Base-by-base conservation (phyloP, 495 filamentous ascomycete species). In the Sphaerosporella brunnea region DNA sequence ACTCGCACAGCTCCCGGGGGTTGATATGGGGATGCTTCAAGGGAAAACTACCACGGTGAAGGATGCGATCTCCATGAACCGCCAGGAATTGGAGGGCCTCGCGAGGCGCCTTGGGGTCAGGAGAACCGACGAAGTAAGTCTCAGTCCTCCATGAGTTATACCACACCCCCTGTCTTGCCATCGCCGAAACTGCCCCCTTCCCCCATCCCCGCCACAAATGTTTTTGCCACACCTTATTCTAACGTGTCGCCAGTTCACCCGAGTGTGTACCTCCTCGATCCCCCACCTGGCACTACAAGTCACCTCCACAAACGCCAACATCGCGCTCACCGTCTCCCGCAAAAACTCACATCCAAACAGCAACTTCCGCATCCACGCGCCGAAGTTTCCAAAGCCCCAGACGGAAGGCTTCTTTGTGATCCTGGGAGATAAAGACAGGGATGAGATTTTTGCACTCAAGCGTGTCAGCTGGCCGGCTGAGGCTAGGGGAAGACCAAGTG, bases 401-500 rank as follows among this genome's bases (percentile, higher is more conserved):
- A 86, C 82, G 0, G 90, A 97, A 62, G 87, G 92, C 1, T 96
- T 76, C 73, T 95, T 96, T 62, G 71, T 88, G 4, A 49, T 96
- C 32, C 69, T 93, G 0, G 71, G 73, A 2, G 75, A 84, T 51
- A 63, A 70, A 1, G 63, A 62, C 9, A 66, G 60, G 7, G 85
- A 87, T 50, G 85, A 93, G 51, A 68, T 96, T 3, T 54, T 93
- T 4, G 88, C 80, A 1, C 67, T 96, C 40, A 94, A 93, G 67
- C 68, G 90, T 41, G 74, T 85, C 0, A 78, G 76, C 0, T 96
- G 88, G 85, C 71, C 68, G 11, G 49, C 68, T 15, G 18, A 57
- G 48, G 48, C 64, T 45, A 49, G 60, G 51, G 44, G 34, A 36
- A 53, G 41, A 11, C 58, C 56, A 19, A 46, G 56, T 18, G 59